Conservation (phyloP, 2,329 filamentous ascomycete genomes). For the Penicillium sp. region DNA sequence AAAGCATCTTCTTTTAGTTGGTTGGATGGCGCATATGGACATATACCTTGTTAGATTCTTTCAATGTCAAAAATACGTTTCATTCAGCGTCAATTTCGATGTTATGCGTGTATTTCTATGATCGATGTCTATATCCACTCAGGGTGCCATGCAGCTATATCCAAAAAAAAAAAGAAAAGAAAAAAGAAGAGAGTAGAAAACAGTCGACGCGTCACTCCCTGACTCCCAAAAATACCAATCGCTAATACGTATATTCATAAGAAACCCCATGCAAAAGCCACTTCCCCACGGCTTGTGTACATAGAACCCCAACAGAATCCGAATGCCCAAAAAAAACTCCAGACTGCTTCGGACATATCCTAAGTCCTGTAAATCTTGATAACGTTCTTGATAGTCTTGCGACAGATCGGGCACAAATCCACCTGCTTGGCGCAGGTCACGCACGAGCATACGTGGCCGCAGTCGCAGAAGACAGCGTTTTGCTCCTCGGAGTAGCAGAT, state of each 20-base stretch:
- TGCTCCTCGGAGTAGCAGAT: constrained; percentile 63
- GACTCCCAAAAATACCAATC: constrained; percentile 2
- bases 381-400: constrained; percentile 55
- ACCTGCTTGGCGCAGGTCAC: constrained; percentile 59
- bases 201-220: constrained; percentile 1
- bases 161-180: constrained; percentile 6
- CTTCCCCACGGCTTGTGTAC: neutral
- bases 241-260: neutral
- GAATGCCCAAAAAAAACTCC: constrained; percentile 13
- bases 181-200: constrained; percentile 5
- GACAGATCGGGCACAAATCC: constrained; percentile 60
- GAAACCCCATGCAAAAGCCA: neutral
- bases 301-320: neutral
- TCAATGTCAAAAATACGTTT: constrained; percentile 6
- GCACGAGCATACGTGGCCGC: constrained; percentile 63
- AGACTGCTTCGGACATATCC: constrained; percentile 6
- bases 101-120: neutral
- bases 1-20: constrained; percentile 25
- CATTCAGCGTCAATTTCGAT: constrained; percentile 2
- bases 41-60: constrained; percentile 25
- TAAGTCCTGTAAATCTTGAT: constrained; percentile 57
- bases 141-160: constrained; percentile 4
- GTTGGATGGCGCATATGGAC: constrained; percentile 26
- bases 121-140: constrained; percentile 7
- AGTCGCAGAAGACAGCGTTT: constrained; percentile 61